Evolutionary conservation across 805 yeast genomes (phyloP), one percentile per base, ranked within the genome.

Genomic region (Lachancea sp.): DNA sequence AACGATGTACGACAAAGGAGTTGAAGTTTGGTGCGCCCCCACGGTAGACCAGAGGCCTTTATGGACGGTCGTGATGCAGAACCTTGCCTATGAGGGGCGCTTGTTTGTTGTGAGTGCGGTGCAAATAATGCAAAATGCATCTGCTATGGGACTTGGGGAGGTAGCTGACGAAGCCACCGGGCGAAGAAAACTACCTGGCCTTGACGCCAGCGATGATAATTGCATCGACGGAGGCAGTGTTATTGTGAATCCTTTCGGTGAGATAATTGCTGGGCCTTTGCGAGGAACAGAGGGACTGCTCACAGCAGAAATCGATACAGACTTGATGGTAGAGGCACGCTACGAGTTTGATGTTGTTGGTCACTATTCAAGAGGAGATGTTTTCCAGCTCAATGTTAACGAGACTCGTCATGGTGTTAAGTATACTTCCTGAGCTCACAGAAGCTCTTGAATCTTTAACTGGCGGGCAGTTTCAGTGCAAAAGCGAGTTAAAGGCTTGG

Each of bases 21-120:
- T 70, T 15, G 64, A 67, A 44, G 55, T 71, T 20, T 70, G 67
- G 62, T 65, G 65, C 34, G 74, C 75, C 2, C 75, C 76, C 68
- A 32, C 73, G 13, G 72, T 71, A 15, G 75, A 71, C 45, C 70
- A 67, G 48, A 59, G 75, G 32, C 71, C 67, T n/a, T 65, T 70
- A 31, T 71, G 74, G 74, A 58, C 64, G 48, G 58, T 67, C 3
- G 65, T 67, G 3, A 69, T 72, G 66, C 63, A 67, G 46, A 69
- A 72, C 20, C 63, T 70, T 40, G 74, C 65, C 10, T 63, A 58
- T 53, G 73, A 72, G 49, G 74, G 73, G 3, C 57, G 76, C 34
- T 50, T 61, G 25, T 72, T 67, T 49, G 56, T 67, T 20, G 60
- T 72, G 16, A 60, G 69, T 45, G 72, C 74, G 1, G 72, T 68